Base-by-base conservation (phyloP, 163 green algal genomes). In the Coccomyxa subellipsoidea region DNA sequence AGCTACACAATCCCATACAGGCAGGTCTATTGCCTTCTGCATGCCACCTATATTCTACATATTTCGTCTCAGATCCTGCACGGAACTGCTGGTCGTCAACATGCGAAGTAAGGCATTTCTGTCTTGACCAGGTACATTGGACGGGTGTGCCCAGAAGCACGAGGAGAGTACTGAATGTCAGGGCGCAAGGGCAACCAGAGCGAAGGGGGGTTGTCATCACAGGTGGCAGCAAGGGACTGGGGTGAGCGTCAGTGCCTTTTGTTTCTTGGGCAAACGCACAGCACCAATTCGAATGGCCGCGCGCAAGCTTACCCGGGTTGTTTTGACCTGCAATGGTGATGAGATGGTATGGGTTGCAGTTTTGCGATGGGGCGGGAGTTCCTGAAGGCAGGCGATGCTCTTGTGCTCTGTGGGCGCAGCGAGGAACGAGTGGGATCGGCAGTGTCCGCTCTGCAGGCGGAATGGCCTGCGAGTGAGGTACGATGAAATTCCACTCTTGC, bases 341-440 rank as follows among this genome's bases (percentile, higher is more conserved):
- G 9, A 47, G 8, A 38, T 38, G 18, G 23, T 12, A 59, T 35
- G 29, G n/a, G 29, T 40, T 40, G 31, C 78, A 76, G 36, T 8
- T 75, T 53, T 36, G 54, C 54, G 9, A 76, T 82, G 27, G 35
- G 32, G 47, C 70, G 78, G 39, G 70, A 84, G 32, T 40, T 84
- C 4, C 9, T 69, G 21, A 53, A 32, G 47, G 54, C 31, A 3
- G 86, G 87, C 10, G 86, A 92, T 79, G 40, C 47, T 7, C 80
- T 94, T 23, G 76, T 92, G 23, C 79, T 94, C 8, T 92, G 89
- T 54, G 87, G 86, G 18, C 84, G 89, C 15, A 54, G 88, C 34
- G 40, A 80, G 10, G 32, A 70, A 18, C 73, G 87, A 12, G 38
- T 92, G 0, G 39, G 81, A 32, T 82, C 77, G 29, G 89, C 89